Evolutionary conservation across 805 yeast species (phyloP), one percentile per base, ranked within the genome.

Genomic region (Cyberlindnera americana): DNA sequence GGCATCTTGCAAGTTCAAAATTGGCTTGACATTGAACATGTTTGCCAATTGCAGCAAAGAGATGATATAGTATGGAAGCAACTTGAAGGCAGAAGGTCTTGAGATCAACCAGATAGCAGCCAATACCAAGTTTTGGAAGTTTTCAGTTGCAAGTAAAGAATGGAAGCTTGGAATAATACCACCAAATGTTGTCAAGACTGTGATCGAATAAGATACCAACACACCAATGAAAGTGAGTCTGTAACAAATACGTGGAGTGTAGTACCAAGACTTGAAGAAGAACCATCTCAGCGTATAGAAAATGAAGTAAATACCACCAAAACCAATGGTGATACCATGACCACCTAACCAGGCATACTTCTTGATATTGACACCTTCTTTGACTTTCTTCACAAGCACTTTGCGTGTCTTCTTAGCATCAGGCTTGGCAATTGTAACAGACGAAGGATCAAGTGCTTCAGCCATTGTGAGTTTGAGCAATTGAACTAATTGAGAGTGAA

Each of bases 131-230:
- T 75, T 77, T 61, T 87, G 96, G 67, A 83, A 83, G 57, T 85
- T 84, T 49, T 78, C 87, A 18, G 87, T 76, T 9, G 89, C 79
- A 39, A 86, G 55, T 56, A 89, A 65, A 5, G 80, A 76, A 40
- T 73, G 72, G 55, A 78, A 70, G 5, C 80, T 70, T 6, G 95
- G 95, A 37, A 72, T 67, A 21, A 68, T 64, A 15, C 77, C 65
- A 18, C 80, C 80, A 64, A 79, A 81, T 48, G 77, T 77, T 33
- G 81, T 81, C 23, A 72, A 52, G 37, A 77, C 65, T 1, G 86
- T 71, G 30, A 79, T 64, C 1, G 70, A 45, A 50, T 78, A 72
- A 4, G 89, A 69, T 11, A 64, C 37, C 26, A 75, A 54, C 1
- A 78, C 72, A 13, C 90, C 90, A 6, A 76, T 32, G 13, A 83